A percentile compares a stretch with the other conserved stretches of the same genome.
These are phyloP conservation scores for Kwoniella heveanensis DNA, from an alignment of 768 basidiomycete species.

Conservation along the genomic window DNA sequence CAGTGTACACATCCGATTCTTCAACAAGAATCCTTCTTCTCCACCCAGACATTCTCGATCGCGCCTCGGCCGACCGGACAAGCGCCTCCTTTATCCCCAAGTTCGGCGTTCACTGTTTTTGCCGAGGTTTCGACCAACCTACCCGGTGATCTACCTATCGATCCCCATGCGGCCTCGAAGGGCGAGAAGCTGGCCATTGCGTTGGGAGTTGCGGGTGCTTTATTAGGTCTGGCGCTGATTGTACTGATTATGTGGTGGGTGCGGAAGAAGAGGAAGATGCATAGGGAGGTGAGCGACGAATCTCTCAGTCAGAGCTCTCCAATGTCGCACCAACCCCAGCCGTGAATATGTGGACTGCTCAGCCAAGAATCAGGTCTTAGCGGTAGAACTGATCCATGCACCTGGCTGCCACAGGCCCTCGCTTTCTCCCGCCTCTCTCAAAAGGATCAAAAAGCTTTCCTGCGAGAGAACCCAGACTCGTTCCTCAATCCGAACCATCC, in stretches of 20 bases:
- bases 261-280: constrained; percentile 31
- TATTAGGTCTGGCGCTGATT: constrained; percentile 40
- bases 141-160: constrained; percentile 43
- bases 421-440: constrained; percentile 49
- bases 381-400: too few species aligned
- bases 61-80: constrained; percentile 35
- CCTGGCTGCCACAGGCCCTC: constrained; percentile 30
- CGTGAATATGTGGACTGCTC: too few species aligned
- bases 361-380: too few species aligned
- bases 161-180: constrained; percentile 26
- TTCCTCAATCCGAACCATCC: constrained; percentile 37
- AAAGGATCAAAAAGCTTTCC: constrained; percentile 42
- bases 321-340: too few species aligned
- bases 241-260: constrained; percentile 39
- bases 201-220: constrained; percentile 40
- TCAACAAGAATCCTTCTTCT: constrained; percentile 47
- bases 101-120: constrained; percentile 44
- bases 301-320: too few species aligned
- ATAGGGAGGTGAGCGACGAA: constrained; percentile 41
- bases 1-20: constrained; percentile 29
- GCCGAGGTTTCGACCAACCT: constrained; percentile 29
- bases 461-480: constrained; percentile 44
- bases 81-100: constrained; percentile 27
- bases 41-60: constrained; percentile 45
- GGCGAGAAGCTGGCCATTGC: constrained; percentile 42